Base-by-base conservation (phyloP, 768 basidiomycete species). In the Favolaschia claudopus region DNA sequence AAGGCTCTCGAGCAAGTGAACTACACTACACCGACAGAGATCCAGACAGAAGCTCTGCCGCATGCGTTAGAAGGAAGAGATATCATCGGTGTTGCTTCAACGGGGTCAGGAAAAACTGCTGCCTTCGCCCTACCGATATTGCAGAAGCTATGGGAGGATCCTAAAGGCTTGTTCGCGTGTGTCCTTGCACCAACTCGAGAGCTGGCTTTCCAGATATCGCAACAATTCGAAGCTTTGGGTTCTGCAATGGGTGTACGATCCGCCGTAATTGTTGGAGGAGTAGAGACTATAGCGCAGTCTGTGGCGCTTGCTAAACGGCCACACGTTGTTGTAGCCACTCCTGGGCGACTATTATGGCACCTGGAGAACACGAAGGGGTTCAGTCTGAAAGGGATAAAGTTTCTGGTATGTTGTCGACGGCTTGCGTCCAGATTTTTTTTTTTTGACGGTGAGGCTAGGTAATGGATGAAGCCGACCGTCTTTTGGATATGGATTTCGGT, bases 301-400 rank as follows among this genome's bases (percentile, higher is more conserved):
- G 90, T 99, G 62, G 92, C 93, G 6, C 83, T 99, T 48, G 93
- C 94, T 7, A 99, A 97, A 75, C 83, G 89, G 52, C 97, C 97
- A 2, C 97, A 99, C 73, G 83, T 99, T 40, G 83, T 99, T 33
- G 94, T 99, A 22, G 96, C 95, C 28, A 99, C 97, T 0, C 96
- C 96, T 1, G 96, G 96, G 59, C 86, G 96, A 49, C 76, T 98
- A 67, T 83, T 94, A 60, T 93, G 97, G 72, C 97, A 99, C 74
- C 78, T 99, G 40, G 95, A 99, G 72, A 93, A 94, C 67, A 99
- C 97, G 5, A 99, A 99, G 73, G 97, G 97, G 3, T 99, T 99
- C 73, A 93, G 87, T 64, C 74, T 99, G 66, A 82, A 93, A 68
- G 83, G 77, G 15, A 77, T 99, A 50, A 93, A 94, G 74, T 99